These are phyloP conservation scores for Alternaria gaisen DNA, from an alignment of 2,329 filamentous ascomycete species.

Conservation along the genomic window DNA sequence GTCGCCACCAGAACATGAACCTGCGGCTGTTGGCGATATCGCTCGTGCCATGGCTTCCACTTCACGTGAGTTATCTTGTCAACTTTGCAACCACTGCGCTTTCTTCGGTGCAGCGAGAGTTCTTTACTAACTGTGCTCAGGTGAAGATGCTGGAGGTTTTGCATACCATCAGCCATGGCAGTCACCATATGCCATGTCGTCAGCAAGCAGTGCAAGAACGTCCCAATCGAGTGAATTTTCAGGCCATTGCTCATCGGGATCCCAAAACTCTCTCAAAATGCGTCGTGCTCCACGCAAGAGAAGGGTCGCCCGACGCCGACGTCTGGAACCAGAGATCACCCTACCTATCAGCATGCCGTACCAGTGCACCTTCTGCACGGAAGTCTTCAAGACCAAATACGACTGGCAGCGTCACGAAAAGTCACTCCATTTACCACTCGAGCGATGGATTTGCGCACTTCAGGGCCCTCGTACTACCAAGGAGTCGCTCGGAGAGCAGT, in stretches of 20 bases:
- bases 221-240: constrained; percentile 36
- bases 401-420: constrained; percentile 46
- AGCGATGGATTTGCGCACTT: constrained; percentile 38
- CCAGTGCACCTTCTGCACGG: constrained; percentile 44
- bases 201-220: constrained; percentile 36
- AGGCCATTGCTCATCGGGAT: constrained; percentile 22
- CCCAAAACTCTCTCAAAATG: constrained; percentile 26
- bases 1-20: constrained; percentile 41
- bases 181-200: constrained; percentile 26
- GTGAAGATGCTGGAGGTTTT: not conserved
- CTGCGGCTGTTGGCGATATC: constrained; percentile 33
- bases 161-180: constrained; percentile 19
- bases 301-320: constrained; percentile 17
- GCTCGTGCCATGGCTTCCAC: constrained; percentile 35
- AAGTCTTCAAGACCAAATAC: constrained; percentile 42
- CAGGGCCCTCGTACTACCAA: constrained; percentile 21
- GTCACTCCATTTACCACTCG: constrained; percentile 38
- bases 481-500: constrained; percentile 22
- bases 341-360: constrained; percentile 27
- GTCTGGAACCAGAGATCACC: constrained; percentile 18
- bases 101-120: too few species aligned
- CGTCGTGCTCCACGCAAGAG: constrained; percentile 22
- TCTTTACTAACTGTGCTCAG: not conserved
- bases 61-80: constrained; percentile 6
- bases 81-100: not conserved